Base-by-base conservation (phyloP, 352 stramenopile genomes). In the Pythium sukuiense region DNA sequence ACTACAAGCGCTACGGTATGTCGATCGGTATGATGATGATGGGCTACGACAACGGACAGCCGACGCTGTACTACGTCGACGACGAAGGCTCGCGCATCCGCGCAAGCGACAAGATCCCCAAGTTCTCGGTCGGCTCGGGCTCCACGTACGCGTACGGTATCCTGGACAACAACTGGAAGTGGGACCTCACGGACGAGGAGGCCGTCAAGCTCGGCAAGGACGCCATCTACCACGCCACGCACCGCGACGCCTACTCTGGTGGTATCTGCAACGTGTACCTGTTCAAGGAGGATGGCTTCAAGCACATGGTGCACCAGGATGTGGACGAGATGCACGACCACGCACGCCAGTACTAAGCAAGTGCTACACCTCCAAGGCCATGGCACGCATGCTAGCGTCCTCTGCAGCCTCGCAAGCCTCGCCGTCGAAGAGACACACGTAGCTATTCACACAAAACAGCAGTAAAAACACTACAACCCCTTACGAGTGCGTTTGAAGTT, bases 41-140 rank as follows among this genome's bases (percentile, higher is more conserved):
- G 70, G 98, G 98, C 59, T 99, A 98, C 90, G 98, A 99, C 88
- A 98, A 95, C 55, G 90, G 88, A 37, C 91, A 98, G 61, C 97
- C 98, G 6, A 93, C 98, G 77, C 88, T 99, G 20, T 99, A 99
- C 81, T 99, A 99, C 74, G 97, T 99, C n/a, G 98, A 99, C 80
- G 96, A 99, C 73, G 98, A 99, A 74, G 98, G 97, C 61, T 99
- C 97, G 14, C 88, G 98, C 49, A 93, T 99, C 45, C 92, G 98
- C 66, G 97, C 97, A 26, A 97, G 97, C 48, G 87, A 94, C 66
- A 79, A 92, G 63, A 88, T 97, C 43, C 88, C 96, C 71, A 97
- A 98, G 78, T 99, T 99, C 79, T 99, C 93, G 43, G 97, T 99
- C 37, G 98, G 98, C 49, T 99, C 93, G 33, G 98, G 98, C 52